Base-by-base conservation (phyloP, 495 filamentous ascomycete species). In the Aspergillus carlsbadensis region DNA sequence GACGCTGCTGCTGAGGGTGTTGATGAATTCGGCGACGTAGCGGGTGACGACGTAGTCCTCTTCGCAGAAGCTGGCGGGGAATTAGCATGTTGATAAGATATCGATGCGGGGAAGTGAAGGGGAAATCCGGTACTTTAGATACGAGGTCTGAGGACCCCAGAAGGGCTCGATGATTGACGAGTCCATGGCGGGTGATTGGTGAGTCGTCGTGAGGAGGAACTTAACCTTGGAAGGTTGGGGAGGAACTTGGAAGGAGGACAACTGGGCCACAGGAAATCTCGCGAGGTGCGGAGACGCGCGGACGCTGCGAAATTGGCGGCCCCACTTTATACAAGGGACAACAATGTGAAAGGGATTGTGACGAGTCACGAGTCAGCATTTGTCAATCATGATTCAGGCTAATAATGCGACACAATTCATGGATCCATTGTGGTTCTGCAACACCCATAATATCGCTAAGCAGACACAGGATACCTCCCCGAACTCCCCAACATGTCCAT, bases 401-500 rank as follows among this genome's bases (percentile, higher is more conserved):
- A n/a, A n/a, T n/a, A n/a, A n/a, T n/a, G n/a, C n/a, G n/a, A n/a
- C n/a, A n/a, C n/a, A n/a, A n/a, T n/a, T n/a, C n/a, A n/a, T n/a
- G n/a, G n/a, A n/a, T n/a, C n/a, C n/a, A n/a, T n/a, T n/a, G n/a
- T n/a, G n/a, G n/a, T n/a, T n/a, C n/a, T n/a, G n/a, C n/a, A n/a
- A n/a, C n/a, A n/a, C n/a, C n/a, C n/a, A n/a, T n/a, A n/a, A n/a
- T n/a, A n/a, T n/a, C n/a, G n/a, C n/a, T 43, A 45, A 54, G 13
- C 22, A 50, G 52, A 41, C 44, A 61, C 64, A 35, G 64, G 64
- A 56, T 71, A 73, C 63, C 87, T 88, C 20, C 86, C 87, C 10
- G 77, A 75, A 47, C 82, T 84, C 5, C 84, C 84, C 62, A 91
- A 67, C 79, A 82, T 80, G 68, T 87, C 87, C 81, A 89, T 89